Conservation (phyloP, 768 basidiomycete genomes). For the Mycena olivaceomarginata region DNA sequence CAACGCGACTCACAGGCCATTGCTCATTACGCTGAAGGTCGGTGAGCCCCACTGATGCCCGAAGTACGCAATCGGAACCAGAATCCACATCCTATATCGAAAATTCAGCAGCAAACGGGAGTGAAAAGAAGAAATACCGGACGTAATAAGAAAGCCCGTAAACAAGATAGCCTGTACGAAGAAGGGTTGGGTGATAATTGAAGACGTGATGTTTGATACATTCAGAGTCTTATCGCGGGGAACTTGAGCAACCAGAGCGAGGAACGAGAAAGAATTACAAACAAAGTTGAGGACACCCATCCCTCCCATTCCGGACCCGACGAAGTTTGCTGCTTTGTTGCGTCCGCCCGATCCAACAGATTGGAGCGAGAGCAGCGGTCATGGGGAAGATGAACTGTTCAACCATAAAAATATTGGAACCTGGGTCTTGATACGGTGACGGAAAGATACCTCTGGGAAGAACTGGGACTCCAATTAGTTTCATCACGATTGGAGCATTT, state of each 20-base stretch:
- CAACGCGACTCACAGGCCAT: slow-evolving; percentile 1
- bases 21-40: too few species aligned
- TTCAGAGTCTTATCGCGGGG: slow-evolving; percentile 25
- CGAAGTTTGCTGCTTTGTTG: slow-evolving; percentile 18
- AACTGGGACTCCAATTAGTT: slow-evolving; percentile 19
- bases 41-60: slow-evolving; percentile 21
- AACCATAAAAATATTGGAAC: too few species aligned
- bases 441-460: slow-evolving; percentile 31
- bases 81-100: slow-evolving; percentile 14
- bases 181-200: too few species aligned
- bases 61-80: slow-evolving; percentile 27
- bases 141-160: slow-evolving; percentile 13
- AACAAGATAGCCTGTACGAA: too few species aligned
- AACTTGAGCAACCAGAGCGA: too few species aligned
- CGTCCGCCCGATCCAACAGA: slow-evolving; percentile 12
- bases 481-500: too few species aligned
- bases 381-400: slow-evolving; percentile 25
- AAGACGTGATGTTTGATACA: slow-evolving; percentile 15
- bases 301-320: slow-evolving; percentile 24
- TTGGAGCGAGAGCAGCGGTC: too few species aligned
- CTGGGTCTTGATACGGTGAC: too few species aligned
- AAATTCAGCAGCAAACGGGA: neutral
- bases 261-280: neutral
- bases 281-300: slow-evolving; percentile 25
- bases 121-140: neutral